These are phyloP conservation scores for Pichia inconspicua DNA, from an alignment of 1,139 yeast species.

Conservation along the genomic window DNA sequence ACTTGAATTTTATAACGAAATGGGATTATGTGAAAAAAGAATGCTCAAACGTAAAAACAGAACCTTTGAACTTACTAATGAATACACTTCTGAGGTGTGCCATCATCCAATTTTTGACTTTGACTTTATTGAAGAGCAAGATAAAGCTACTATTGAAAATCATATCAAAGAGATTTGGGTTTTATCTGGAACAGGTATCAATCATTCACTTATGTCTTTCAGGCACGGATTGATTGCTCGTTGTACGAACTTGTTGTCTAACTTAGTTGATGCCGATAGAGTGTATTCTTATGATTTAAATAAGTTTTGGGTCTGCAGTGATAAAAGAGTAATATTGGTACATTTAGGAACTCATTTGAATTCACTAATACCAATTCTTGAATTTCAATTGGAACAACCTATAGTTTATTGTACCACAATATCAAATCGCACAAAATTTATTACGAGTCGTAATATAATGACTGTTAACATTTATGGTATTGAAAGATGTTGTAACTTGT, in stretches of 20 bases:
- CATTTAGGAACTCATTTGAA: neutral
- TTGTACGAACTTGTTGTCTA: conserved; percentile 11
- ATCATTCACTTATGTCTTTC: conserved; percentile 22
- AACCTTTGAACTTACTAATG: conserved; percentile 10
- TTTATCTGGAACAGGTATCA: conserved; percentile 19
- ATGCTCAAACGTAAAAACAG: conserved; percentile 3
- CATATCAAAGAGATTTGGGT: conserved; percentile 26
- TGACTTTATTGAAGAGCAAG: conserved; percentile 13
- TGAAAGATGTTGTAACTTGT: neutral
- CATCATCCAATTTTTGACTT: conserved; percentile 25
- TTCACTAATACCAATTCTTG: neutral
- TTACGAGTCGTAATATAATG: neutral
- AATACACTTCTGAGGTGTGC: conserved; percentile 7
- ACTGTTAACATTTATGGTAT: neutral
- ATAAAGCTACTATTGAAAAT: conserved; percentile 15
- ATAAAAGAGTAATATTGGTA: neutral
- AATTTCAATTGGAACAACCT: neutral
- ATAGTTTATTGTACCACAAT: neutral
- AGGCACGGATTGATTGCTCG: conserved; percentile 20
- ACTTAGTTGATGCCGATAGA: conserved; percentile 13
- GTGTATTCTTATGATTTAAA: conserved; percentile 3
- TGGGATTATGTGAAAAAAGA: conserved; percentile 20
- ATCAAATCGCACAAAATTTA: neutral
- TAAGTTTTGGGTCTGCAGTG: neutral
- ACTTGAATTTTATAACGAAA: conserved; percentile 19